phyloP scores from a whole-genome alignment of 371 early-diverging fungal species.

The Smittium mucronatum region DNA sequence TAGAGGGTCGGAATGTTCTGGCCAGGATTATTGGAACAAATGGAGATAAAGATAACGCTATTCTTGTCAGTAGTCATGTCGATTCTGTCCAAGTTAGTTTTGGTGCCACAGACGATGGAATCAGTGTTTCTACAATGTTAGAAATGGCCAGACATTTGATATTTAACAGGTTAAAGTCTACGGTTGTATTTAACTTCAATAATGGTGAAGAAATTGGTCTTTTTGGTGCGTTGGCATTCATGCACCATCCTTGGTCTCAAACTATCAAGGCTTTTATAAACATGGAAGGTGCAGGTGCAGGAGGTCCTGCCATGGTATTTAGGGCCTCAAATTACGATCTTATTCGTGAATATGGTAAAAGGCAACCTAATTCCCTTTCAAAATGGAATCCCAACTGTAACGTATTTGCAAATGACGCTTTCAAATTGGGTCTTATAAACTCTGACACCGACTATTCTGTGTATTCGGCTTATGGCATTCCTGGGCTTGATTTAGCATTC shows the following conservation, averaged over 20 bases:
- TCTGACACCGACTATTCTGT: constrained; percentile 59
- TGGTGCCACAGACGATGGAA: constrained; percentile 78
- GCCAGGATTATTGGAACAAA: constrained; percentile 4
- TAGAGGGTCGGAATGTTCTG: constrained; percentile 7
- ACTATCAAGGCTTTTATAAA: constrained; percentile 66
- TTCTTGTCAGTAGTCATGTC: constrained; percentile 44
- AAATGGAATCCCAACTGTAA: constrained; percentile 35
- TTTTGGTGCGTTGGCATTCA: constrained; percentile 54
- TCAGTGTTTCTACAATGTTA: constrained; percentile 53
- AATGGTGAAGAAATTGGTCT: constrained; percentile 75
- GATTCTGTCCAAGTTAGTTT: constrained; percentile 63
- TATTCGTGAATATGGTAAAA: constrained; percentile 23
- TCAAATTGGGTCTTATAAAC: constrained; percentile 45
- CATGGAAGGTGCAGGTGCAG: constrained; percentile 66
- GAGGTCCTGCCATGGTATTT: constrained; percentile 60
- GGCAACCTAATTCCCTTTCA: constrained; percentile 19
- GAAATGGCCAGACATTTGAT: constrained; percentile 54
- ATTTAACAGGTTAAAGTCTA: constrained; percentile 35
- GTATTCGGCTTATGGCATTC: constrained; percentile 41
- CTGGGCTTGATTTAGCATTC: constrained; percentile 66
- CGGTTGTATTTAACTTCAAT: constrained; percentile 68
- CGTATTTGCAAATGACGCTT: constrained; percentile 54
- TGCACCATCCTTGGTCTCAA: constrained; percentile 60
- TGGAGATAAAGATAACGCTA: constrained; percentile 15
- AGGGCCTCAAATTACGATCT: constrained; percentile 44